Percentiles rank a stretch among this genome's conserved stretches.
phyloP scores from a whole-genome alignment of 176 grass and related monocot species.

The Eremochloa ophiuroides region DNA sequence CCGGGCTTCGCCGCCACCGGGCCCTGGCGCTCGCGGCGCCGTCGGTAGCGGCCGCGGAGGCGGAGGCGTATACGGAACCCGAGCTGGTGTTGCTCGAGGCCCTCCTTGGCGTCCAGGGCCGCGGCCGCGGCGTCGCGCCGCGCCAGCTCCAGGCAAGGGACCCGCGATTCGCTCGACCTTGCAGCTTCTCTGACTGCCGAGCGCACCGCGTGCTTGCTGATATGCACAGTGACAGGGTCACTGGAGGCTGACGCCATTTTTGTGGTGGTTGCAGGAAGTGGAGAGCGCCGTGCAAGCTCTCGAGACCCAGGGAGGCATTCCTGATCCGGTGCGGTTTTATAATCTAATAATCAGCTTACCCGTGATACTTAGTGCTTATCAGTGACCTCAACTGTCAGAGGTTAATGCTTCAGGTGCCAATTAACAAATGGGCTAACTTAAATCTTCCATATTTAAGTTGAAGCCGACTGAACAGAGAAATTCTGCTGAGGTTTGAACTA shows the following conservation, averaged over 20 bases:
- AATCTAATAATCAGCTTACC: background rate
- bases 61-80: conserved; percentile 41
- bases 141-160: conserved; percentile 65
- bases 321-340: conserved; percentile 57
- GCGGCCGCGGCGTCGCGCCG: conserved; percentile 60
- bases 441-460: background rate
- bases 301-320: conserved; percentile 57
- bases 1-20: background rate
- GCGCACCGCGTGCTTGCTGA: background rate
- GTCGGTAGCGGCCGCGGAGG: conserved; percentile 9
- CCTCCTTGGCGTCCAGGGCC: conserved; percentile 76
- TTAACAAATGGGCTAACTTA: background rate
- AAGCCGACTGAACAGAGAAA: background rate
- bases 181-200: background rate
- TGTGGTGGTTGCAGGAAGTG: conserved; percentile 47
- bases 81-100: conserved; percentile 66
- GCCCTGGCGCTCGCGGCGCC: conserved; percentile 9
- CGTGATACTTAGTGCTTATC: background rate
- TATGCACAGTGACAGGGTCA: too few species aligned
- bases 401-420: background rate
- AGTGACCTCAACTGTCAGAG: background rate
- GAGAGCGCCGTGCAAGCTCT: conserved; percentile 63
- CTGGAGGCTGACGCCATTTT: background rate
- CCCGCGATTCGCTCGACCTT: background rate
- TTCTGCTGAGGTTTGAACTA: background rate